Evolutionary conservation across 1,284 basidiomycete genomes (phyloP).

Genomic region (Papiliotrema nemorosa): DNA sequence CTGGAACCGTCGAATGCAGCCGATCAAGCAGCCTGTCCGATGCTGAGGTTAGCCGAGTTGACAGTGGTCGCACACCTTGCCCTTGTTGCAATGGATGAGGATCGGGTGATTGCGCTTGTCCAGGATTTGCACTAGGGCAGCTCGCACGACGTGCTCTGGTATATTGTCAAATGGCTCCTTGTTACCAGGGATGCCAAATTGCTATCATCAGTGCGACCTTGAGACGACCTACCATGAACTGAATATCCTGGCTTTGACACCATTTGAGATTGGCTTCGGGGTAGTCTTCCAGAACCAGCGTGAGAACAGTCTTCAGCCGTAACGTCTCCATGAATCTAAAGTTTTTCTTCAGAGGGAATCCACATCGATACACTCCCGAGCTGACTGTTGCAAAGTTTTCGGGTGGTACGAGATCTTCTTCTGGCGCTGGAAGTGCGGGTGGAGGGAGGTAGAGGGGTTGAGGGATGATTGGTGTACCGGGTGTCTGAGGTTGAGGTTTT

Average conservation of each 20-base stretch:
- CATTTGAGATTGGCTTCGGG: slow-evolving; percentile 54
- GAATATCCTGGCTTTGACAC: slow-evolving; percentile 46
- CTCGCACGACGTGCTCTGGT: slow-evolving; percentile 55
- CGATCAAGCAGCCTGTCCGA: slow-evolving; percentile 57
- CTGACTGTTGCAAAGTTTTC: slow-evolving; percentile 48
- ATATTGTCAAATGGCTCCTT: slow-evolving; percentile 56
- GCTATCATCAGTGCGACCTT: slow-evolving; percentile 26
- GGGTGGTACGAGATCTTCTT: slow-evolving; percentile 46
- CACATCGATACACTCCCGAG: slow-evolving; percentile 52
- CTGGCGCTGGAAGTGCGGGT: slow-evolving; percentile 35
- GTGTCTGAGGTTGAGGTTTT: slow-evolving; percentile 2
- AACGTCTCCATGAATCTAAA: slow-evolving; percentile 55
- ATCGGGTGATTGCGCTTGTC: slow-evolving; percentile 57
- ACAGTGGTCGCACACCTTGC: slow-evolving; percentile 48
- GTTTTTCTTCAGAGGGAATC: slow-evolving; percentile 55
- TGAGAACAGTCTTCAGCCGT: slow-evolving; percentile 56
- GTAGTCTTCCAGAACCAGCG: slow-evolving; percentile 56
- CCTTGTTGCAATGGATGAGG: slow-evolving; percentile 59
- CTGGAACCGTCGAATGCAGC: slow-evolving; percentile 55
- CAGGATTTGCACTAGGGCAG: slow-evolving; percentile 55
- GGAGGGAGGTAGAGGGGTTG: slow-evolving; percentile 45
- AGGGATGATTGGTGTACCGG: slow-evolving; percentile 13
- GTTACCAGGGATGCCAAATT: slow-evolving; percentile 58
- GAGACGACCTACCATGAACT: slow-evolving; percentile 38
- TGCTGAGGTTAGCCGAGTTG: slow-evolving; percentile 40